A percentile compares a stretch with the other conserved stretches of the same genome.
Evolutionary conservation across 2,329 filamentous ascomycete species (phyloP).

Genomic region (Alternaria brassicicola): DNA sequence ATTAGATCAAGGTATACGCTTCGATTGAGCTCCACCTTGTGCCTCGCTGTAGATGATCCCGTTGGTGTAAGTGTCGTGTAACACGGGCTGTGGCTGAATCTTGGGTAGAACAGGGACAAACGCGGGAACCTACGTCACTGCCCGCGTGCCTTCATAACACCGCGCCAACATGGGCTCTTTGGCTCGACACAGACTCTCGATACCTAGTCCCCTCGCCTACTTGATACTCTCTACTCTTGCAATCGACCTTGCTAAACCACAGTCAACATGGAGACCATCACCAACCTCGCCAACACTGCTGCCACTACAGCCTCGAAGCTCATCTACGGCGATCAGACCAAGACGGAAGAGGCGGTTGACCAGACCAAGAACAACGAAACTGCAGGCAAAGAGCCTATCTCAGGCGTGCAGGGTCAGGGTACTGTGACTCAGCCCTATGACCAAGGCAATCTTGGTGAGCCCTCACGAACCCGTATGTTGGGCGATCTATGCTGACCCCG

Average conservation of each 20-base stretch:
- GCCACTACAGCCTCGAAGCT: conserved; percentile 41
- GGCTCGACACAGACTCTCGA: conserved; percentile 4
- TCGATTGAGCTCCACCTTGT: conserved; percentile 20
- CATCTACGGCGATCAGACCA: conserved; percentile 46
- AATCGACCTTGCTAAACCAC: conserved; percentile 1
- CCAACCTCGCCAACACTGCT: conserved; percentile 39
- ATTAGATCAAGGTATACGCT: conserved; percentile 6
- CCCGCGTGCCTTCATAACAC: conserved; percentile 20
- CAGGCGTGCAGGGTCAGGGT: conserved; percentile 71
- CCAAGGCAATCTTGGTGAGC: conserved; percentile 69
- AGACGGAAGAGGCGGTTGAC: conserved; percentile 10
- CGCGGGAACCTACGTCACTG: conserved; percentile 28
- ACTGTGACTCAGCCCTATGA: conserved; percentile 76
- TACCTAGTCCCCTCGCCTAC: not conserved
- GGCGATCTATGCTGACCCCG: conserved; percentile 10
- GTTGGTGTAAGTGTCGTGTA: conserved; percentile 18
- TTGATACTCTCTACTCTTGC: not conserved
- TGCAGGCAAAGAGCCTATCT: conserved; percentile 68
- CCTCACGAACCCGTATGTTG: not conserved
- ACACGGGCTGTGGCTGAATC: conserved; percentile 14
- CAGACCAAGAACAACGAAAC: conserved; percentile 48
- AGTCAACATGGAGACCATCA: conserved; percentile 48
- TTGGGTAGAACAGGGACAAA: conserved; percentile 15
- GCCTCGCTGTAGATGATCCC: conserved; percentile 21
- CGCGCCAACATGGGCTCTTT: conserved; percentile 10